phyloP scores from a whole-genome alignment of 768 basidiomycete species.

The Lactarius hatsudake region DNA sequence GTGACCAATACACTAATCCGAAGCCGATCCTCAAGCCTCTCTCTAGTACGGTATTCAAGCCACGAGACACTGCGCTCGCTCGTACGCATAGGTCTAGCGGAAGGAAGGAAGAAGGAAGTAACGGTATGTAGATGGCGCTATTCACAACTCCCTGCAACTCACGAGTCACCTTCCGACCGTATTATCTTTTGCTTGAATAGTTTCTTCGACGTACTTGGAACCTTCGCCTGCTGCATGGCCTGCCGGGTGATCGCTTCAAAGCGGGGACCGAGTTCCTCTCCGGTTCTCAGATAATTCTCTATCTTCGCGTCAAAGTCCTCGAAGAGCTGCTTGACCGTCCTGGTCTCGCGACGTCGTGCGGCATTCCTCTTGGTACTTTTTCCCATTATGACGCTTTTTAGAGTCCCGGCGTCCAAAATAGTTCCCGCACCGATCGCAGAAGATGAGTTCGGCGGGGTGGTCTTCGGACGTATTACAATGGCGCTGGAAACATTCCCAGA shows the following conservation, averaged over 20 bases:
- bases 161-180: neutral
- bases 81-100: neutral
- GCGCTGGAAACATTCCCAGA: no score
- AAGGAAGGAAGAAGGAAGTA: neutral
- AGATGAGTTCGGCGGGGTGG: neutral
- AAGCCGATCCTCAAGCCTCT: neutral
- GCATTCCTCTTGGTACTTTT: neutral
- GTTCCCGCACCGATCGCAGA: neutral
- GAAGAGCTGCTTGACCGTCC: neutral
- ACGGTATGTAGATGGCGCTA: neutral
- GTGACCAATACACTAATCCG: neutral
- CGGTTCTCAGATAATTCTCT: neutral
- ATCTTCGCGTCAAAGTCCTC: neutral
- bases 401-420: neutral
- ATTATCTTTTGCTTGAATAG: neutral
- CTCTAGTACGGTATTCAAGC: neutral
- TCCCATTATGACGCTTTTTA: neutral
- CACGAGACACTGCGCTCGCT: neutral
- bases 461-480: neutral
- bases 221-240: no score
- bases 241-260: neutral
- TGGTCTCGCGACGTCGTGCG: neutral
- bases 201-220: neutral
- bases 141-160: neutral
- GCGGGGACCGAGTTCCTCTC: neutral